Base-by-base conservation (phyloP, 1,139 yeast genomes). In the Yarrowia galli region DNA sequence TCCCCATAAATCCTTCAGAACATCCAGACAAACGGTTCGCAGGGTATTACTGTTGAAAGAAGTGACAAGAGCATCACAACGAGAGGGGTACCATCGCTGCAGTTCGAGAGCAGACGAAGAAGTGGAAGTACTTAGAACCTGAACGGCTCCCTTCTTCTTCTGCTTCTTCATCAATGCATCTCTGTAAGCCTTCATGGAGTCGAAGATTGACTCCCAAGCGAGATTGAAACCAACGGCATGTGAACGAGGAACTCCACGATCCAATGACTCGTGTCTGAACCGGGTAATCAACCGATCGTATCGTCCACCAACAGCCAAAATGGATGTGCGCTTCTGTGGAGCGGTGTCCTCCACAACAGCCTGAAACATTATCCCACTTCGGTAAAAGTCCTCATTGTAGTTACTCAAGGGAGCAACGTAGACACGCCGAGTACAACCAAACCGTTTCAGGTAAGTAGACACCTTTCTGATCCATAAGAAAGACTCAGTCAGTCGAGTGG, bases 261-360 rank as follows among this genome's bases (percentile, higher is more conserved):
- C 81, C 10, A 76, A 71, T 2, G 84, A 79, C 5, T 83, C 82
- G 71, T 87, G 85, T 0, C 92, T 84, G 70, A 91, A 83, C 20
- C 87, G 83, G 2, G 85, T 80, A 23, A 92, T 84, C 71, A 93
- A 81, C 25, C 82, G 79, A 74, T 95, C 98, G 74, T 92, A 95
- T 66, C 99, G 81, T 1, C 99, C 99, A 60, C 99, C 99, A 0
- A 96, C 95, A 15, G 96, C 96, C 53, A 91, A 79, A 53, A 93
- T 74, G 60, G 77, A 77, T 20, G 70, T 71, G 70, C 81, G 77
- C 46, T 69, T 78, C 42, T 43, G 64, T 15, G 64, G 64, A 43
- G 64, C 40, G 2, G 66, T 61, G 56, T 82, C 85, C 69, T 89
- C 89, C 72, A 86, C 85, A 0, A 92, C 85, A 0, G 90, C 92